Percentiles rank a stretch among this genome's conserved stretches.
These are phyloP conservation scores for Trypanosoma melophagium DNA, from an alignment of 208 protist species.

Conservation along the genomic window DNA sequence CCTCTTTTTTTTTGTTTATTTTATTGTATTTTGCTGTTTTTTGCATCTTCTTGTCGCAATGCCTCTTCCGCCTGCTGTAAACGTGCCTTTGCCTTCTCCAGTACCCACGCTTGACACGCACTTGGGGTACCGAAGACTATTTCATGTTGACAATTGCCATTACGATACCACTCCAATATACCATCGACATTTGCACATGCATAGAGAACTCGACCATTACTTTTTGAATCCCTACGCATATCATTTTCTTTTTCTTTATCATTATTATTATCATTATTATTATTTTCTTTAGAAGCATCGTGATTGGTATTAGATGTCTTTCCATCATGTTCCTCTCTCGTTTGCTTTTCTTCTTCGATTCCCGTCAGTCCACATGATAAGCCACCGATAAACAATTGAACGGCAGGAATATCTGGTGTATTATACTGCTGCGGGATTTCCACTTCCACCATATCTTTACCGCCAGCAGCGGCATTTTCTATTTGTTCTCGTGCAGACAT, in stretches of 20 bases:
- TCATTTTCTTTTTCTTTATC: constrained; percentile 9
- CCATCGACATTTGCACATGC: constrained; percentile 53
- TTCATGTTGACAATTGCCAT: constrained; percentile 71
- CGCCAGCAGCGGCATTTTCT: constrained; percentile 25
- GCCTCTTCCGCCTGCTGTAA: constrained; percentile 19
- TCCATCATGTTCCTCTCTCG: neutral
- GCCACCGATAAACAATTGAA: constrained; percentile 40
- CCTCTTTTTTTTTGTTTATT: neutral
- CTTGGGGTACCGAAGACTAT: constrained; percentile 78
- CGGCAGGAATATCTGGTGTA: constrained; percentile 41
- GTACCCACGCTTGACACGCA: constrained; percentile 56
- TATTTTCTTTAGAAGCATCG: neutral
- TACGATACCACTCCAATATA: constrained; percentile 56
- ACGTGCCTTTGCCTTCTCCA: constrained; percentile 30
- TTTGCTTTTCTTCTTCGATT: neutral
- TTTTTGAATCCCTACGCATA: neutral
- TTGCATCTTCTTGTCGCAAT: constrained; percentile 9
- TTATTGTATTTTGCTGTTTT: neutral
- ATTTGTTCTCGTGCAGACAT: constrained; percentile 22
- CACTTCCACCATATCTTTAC: neutral
- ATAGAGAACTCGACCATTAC: constrained; percentile 27
- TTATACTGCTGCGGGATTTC: constrained; percentile 41
- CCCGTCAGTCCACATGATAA: constrained; percentile 35
- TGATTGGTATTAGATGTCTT: no score
- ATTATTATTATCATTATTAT: neutral